phyloP scores from a whole-genome alignment of 257 asterid genomes.

The Anisodus acutangulus region DNA sequence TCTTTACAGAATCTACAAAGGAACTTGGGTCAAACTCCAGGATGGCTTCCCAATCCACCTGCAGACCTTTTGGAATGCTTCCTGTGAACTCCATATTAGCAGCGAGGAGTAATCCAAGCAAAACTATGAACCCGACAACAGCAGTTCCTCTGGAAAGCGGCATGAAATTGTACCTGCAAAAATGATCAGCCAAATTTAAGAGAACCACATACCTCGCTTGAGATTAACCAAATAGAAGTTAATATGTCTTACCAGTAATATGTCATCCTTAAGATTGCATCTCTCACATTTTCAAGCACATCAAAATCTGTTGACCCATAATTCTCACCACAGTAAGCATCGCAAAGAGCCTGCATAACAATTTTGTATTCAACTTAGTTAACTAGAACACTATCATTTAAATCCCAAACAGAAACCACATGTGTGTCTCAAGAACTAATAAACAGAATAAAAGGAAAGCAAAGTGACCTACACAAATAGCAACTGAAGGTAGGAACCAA shows the following conservation, averaged over 20 bases:
- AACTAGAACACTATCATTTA: slow-evolving; percentile 20
- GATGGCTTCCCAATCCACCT: slow-evolving; percentile 98
- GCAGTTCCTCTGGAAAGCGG: slow-evolving; percentile 85
- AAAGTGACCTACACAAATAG: neutral
- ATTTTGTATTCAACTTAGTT: slow-evolving; percentile 29
- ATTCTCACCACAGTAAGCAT: slow-evolving; percentile 80
- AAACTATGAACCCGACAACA: slow-evolving; percentile 75
- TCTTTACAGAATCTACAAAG: slow-evolving; percentile 62
- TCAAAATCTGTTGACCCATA: slow-evolving; percentile 86
- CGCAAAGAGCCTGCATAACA: slow-evolving; percentile 81
- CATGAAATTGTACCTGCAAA: slow-evolving; percentile 86
- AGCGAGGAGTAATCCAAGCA: slow-evolving; percentile 88
- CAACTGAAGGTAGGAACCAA: slow-evolving; percentile 2
- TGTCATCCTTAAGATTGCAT: slow-evolving; percentile 78
- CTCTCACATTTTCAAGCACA: slow-evolving; percentile 84
- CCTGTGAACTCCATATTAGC: slow-evolving; percentile 97
- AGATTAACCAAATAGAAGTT: neutral
- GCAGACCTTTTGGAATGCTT: slow-evolving; percentile 83
- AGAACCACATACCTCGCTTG: slow-evolving; percentile 12
- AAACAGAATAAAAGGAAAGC: neutral
- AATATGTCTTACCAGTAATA: slow-evolving; percentile 74
- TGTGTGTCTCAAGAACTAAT: neutral
- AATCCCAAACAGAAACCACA: neutral
- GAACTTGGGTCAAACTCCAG: slow-evolving; percentile 66
- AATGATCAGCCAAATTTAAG: slow-evolving; percentile 30